Percentiles rank a stretch among this genome's conserved stretches.
Conservation (phyloP, 2,329 filamentous ascomycete genomes). For the Helicocarpus griseus region DNA sequence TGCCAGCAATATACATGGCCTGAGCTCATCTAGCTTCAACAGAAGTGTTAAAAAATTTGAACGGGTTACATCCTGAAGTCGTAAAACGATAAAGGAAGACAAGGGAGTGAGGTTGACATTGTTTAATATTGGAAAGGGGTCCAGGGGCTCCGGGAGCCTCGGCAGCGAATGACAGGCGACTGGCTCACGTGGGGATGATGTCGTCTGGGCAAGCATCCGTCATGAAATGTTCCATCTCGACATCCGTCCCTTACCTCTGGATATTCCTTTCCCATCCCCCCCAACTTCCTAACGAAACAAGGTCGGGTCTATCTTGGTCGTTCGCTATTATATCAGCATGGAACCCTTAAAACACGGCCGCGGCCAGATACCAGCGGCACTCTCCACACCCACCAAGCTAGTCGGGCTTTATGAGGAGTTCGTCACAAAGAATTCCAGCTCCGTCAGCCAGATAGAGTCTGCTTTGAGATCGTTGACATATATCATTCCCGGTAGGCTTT, state of each 20-base stretch:
- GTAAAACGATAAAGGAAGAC: too few relatives aligned
- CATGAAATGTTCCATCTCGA: not conserved
- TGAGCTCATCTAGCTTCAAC: too few relatives aligned
- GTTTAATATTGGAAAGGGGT: too few relatives aligned
- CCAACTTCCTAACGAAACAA: not conserved
- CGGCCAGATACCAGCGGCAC: conserved; percentile 20
- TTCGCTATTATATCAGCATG: conserved; percentile 18
- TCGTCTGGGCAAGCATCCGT: too few relatives aligned
- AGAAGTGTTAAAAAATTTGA: too few relatives aligned
- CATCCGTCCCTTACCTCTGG: not conserved
- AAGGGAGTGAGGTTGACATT: too few relatives aligned
- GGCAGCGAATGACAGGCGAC: too few relatives aligned
- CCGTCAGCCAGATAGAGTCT: conserved; percentile 91
- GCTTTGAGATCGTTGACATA: conserved; percentile 88
- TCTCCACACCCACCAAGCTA: conserved; percentile 32
- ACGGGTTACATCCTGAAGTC: too few relatives aligned
- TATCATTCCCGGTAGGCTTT: conserved; percentile 64
- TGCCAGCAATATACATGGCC: too few relatives aligned
- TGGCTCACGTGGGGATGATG: too few relatives aligned
- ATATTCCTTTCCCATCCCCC: not conserved
- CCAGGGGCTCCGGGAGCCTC: too few relatives aligned
- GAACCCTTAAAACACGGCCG: conserved; percentile 21
- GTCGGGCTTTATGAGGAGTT: conserved; percentile 52
- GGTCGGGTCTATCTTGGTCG: not conserved
- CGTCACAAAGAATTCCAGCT: conserved; percentile 87